Evolutionary conservation across 164 flowering plant species (phyloP).

Genomic region (Dillenia turbinata): DNA sequence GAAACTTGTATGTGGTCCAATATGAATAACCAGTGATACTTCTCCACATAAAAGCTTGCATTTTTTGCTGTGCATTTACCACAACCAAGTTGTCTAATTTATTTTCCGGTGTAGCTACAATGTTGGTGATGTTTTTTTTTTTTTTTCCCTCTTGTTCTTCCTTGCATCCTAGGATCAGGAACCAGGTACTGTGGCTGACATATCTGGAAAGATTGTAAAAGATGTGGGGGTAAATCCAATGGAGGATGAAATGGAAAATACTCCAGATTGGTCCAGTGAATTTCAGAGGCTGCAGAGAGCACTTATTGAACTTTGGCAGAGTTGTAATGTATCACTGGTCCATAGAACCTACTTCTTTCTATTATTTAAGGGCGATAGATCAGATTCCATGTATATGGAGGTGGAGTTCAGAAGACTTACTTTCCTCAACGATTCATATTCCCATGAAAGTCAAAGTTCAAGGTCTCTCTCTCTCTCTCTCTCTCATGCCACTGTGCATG

Average conservation of each 20-base stretch:
- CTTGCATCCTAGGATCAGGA: slow-evolving; percentile 30
- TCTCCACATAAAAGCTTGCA: background rate
- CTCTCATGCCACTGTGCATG: too few species aligned
- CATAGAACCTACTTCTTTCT: slow-evolving; percentile 86
- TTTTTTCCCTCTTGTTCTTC: background rate
- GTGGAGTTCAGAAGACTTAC: slow-evolving; percentile 79
- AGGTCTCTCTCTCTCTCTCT: background rate
- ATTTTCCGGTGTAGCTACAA: background rate
- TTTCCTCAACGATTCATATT: slow-evolving; percentile 54
- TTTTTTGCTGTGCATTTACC: background rate
- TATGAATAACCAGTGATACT: background rate
- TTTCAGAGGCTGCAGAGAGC: slow-evolving; percentile 51
- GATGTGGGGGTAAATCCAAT: slow-evolving; percentile 60
- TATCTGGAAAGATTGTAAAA: slow-evolving; percentile 28
- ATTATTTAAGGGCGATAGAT: slow-evolving; percentile 80
- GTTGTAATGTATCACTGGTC: slow-evolving; percentile 71
- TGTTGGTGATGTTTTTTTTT: background rate
- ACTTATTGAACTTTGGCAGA: slow-evolving; percentile 78
- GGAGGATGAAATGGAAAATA: slow-evolving; percentile 30
- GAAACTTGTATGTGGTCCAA: background rate
- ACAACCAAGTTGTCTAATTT: background rate
- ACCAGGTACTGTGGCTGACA: slow-evolving; percentile 17
- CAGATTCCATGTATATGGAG: slow-evolving; percentile 80
- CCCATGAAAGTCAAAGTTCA: slow-evolving; percentile 23
- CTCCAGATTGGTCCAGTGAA: slow-evolving; percentile 37